Percentiles rank a stretch among this genome's conserved stretches.
These are phyloP conservation scores for Tuctoria greenei DNA, from an alignment of 176 grass and related monocot species.

Conservation along the genomic window DNA sequence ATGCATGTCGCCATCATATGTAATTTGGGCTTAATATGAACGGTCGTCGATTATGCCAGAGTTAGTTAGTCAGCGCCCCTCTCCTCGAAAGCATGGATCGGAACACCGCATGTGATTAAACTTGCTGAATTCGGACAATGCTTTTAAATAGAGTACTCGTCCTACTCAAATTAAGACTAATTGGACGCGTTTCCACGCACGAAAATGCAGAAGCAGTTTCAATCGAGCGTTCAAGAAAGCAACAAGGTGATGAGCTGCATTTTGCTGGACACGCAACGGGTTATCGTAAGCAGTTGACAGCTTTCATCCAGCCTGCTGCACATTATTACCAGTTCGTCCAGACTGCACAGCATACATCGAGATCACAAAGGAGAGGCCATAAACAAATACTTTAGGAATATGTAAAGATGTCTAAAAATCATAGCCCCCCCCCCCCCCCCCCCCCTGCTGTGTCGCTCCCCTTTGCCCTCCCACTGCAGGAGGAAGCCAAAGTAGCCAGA, in stretches of 20 bases:
- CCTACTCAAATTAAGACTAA: neutral
- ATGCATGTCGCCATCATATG: neutral
- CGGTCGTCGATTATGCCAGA: neutral
- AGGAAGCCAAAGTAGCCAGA: conserved; percentile 24
- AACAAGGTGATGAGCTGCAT: neutral
- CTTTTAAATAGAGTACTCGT: neutral
- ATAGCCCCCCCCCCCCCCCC: too few relatives aligned
- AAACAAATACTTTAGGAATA: conserved; percentile 20
- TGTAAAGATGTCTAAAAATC: conserved; percentile 23
- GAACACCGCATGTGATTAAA: neutral
- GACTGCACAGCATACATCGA: neutral
- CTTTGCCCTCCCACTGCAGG: conserved; percentile 21
- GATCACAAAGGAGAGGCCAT: conserved; percentile 33
- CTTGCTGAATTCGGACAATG: neutral
- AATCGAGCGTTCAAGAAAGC: conserved; percentile 5
- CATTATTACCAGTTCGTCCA: neutral
- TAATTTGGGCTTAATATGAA: neutral
- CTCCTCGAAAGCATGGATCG: neutral
- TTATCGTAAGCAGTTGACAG: conserved; percentile 12
- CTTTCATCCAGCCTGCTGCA: neutral
- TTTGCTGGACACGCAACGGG: neutral
- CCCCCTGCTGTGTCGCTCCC: too few relatives aligned
- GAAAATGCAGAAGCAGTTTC: neutral
- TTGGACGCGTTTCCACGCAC: neutral
- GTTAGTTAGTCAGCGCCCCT: neutral